phyloP scores from a whole-genome alignment of 148 eudicot genomes.

The Heliamphora exappendiculata region DNA sequence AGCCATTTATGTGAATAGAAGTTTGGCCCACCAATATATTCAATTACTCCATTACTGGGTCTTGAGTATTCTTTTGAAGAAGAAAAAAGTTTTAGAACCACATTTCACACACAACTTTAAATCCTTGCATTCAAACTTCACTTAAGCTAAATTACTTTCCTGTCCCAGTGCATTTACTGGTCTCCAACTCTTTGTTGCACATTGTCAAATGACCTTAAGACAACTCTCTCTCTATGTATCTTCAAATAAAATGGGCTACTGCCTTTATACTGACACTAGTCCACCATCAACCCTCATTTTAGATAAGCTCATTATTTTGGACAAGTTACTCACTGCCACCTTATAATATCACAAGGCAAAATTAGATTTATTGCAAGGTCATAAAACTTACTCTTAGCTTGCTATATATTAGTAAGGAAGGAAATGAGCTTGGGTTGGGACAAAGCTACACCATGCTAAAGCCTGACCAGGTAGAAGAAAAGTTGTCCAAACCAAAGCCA shows the following conservation, averaged over 20 bases:
- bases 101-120: neutral
- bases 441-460: too few species aligned
- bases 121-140: neutral
- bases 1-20: too few species aligned
- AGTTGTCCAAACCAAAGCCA: neutral
- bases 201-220: neutral
- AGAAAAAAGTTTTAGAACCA: too few species aligned
- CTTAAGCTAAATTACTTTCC: neutral
- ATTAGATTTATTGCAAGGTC: too few species aligned
- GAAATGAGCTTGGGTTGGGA: too few species aligned
- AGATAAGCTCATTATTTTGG: neutral
- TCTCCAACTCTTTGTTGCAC: neutral
- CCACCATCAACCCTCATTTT: neutral
- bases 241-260: neutral
- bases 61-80: too few species aligned
- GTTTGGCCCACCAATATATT: too few species aligned
- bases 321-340: neutral
- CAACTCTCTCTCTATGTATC: neutral
- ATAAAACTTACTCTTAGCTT: too few species aligned
- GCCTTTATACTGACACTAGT: neutral
- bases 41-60: too few species aligned
- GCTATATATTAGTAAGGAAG: too few species aligned
- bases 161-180: neutral
- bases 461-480: too few species aligned
- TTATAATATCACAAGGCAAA: neutral